A percentile compares a stretch with the other conserved stretches of the same genome.
Conservation (phyloP, 129 eudicot genomes). For the Arctium minus region DNA sequence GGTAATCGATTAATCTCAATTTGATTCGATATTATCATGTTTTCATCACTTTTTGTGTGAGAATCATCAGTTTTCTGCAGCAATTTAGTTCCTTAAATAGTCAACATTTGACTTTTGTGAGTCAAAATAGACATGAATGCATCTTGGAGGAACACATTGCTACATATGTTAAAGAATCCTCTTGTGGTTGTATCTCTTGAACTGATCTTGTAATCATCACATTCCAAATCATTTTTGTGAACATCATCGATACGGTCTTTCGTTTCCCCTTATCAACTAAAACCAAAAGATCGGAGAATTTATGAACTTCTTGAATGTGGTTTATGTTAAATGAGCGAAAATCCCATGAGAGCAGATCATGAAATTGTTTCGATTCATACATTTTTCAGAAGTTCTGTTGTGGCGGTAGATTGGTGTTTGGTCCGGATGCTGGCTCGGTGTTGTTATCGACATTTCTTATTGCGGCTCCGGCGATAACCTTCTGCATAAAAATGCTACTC, state of each 20-base stretch:
- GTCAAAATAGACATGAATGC: slow-evolving; percentile 11
- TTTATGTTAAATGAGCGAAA: neutral
- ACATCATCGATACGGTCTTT: neutral
- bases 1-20: neutral
- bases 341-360: neutral
- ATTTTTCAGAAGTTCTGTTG: slow-evolving; percentile 61
- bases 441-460: slow-evolving; percentile 53
- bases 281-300: neutral
- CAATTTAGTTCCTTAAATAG: neutral
- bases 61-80: neutral
- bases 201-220: neutral
- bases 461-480: slow-evolving; percentile 64
- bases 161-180: slow-evolving; percentile 1
- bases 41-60: neutral
- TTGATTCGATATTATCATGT: neutral
- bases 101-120: neutral
- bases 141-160: slow-evolving; percentile 12
- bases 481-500: slow-evolving; percentile 48
- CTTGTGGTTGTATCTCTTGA: neutral
- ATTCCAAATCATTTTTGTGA: neutral
- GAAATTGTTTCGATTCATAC: neutral
- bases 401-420: slow-evolving; percentile 92
- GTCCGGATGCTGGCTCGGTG: slow-evolving; percentile 70
- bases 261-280: no score
- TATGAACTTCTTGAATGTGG: neutral